phyloP scores from a whole-genome alignment of 306 rosid genomes.

The Dryas alaskensis region DNA sequence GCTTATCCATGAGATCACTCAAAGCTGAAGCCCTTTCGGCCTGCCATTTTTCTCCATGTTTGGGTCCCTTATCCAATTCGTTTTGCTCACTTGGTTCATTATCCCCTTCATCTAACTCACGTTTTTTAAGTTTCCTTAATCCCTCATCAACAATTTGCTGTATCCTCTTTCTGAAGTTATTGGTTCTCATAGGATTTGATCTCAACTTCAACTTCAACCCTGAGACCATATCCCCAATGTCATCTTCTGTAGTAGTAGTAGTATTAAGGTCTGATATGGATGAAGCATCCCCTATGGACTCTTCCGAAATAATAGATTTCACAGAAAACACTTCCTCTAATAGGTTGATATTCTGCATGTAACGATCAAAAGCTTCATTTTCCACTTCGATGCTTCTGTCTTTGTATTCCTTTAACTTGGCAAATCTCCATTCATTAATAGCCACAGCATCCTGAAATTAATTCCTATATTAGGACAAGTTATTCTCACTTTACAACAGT shows the following conservation, averaged over 20 bases:
- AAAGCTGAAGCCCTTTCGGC: slow-evolving; percentile 52
- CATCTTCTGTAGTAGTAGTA: slow-evolving; percentile 40
- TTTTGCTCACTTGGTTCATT: slow-evolving; percentile 42
- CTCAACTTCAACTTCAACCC: slow-evolving; percentile 64
- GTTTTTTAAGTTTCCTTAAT: slow-evolving; percentile 52
- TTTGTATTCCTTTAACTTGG: slow-evolving; percentile 77
- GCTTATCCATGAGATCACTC: slow-evolving; percentile 69
- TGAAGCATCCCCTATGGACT: slow-evolving; percentile 32
- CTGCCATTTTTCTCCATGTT: slow-evolving; percentile 35
- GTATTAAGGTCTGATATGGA: slow-evolving; percentile 36
- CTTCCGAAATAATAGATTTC: slow-evolving; percentile 42
- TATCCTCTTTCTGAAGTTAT: slow-evolving; percentile 53
- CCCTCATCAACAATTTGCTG: slow-evolving; percentile 69
- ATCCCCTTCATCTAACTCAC: slow-evolving; percentile 32
- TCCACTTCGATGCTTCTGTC: slow-evolving; percentile 70
- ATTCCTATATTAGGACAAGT: slow-evolving; percentile 31
- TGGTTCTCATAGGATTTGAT: slow-evolving; percentile 52
- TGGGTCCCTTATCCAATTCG: slow-evolving; percentile 45
- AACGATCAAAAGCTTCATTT: slow-evolving; percentile 82
- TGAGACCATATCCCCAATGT: slow-evolving; percentile 37
- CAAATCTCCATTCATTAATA: slow-evolving; percentile 91
- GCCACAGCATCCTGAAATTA: slow-evolving; percentile 81
- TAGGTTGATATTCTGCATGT: slow-evolving; percentile 76
- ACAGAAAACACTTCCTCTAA: slow-evolving; percentile 77
- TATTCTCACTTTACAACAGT: background rate